These are phyloP conservation scores for Theobroma cacao DNA, from an alignment of 345 rosid species.

Conservation along the genomic window DNA sequence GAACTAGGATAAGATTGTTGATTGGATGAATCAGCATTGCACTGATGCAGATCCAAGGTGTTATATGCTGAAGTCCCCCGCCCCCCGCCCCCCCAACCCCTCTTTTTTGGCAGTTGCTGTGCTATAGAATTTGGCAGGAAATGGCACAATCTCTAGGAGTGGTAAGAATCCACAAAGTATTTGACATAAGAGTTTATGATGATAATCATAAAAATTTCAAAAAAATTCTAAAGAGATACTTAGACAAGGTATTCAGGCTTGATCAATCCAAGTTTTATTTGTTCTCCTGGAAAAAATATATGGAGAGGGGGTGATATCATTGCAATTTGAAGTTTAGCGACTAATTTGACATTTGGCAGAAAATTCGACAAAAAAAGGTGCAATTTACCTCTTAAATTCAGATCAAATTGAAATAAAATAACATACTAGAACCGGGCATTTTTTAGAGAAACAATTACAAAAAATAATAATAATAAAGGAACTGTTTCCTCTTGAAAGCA, in stretches of 20 bases:
- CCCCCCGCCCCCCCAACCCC: too few relatives aligned
- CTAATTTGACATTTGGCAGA: not conserved
- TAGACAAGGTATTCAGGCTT: not conserved
- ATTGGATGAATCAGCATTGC: not conserved
- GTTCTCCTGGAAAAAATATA: not conserved
- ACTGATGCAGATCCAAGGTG: not conserved
- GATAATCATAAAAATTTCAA: not conserved
- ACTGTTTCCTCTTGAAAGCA: not conserved
- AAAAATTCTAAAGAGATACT: not conserved
- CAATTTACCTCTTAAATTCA: not conserved
- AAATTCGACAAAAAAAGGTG: not conserved
- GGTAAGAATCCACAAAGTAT: not conserved
- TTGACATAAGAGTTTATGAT: not conserved
- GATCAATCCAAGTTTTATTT: not conserved
- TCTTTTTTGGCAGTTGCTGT: not conserved
- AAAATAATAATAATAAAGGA: too few relatives aligned
- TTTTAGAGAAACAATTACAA: not conserved
- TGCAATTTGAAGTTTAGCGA: not conserved
- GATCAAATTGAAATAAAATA: not conserved
- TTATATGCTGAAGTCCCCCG: not conserved
- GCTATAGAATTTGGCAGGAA: not conserved
- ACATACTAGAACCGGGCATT: not conserved
- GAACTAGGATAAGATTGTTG: not conserved
- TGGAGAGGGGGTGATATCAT: not conserved
- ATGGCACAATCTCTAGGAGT: not conserved